Conservation (phyloP, 768 basidiomycete species). For the Termitomyces sp. region DNA sequence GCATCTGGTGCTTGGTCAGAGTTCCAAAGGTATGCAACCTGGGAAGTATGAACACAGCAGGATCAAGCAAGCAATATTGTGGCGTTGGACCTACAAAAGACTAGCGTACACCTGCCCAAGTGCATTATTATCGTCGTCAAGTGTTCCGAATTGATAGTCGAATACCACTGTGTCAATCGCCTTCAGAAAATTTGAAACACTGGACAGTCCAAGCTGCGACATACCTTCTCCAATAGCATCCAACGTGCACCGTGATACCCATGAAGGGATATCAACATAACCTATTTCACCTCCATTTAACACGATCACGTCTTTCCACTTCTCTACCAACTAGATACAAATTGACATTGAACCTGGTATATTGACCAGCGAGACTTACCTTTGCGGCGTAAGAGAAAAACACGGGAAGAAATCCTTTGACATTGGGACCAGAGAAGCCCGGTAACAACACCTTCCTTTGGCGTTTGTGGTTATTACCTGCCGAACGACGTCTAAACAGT, state of each 20-base stretch:
- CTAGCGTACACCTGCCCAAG: conserved; percentile 33
- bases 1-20: not conserved
- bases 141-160: conserved; percentile 39
- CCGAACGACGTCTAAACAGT: not conserved
- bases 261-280: conserved; percentile 28
- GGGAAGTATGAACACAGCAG: not conserved
- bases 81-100: not conserved
- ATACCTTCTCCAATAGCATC: conserved; percentile 47
- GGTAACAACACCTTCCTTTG: conserved; percentile 41
- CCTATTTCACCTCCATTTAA: conserved; percentile 20
- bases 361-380: conserved; percentile 7
- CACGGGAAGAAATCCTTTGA: conserved; percentile 31
- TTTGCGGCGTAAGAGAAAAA: conserved; percentile 31
- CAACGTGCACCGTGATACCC: conserved; percentile 39
- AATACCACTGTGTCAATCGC: conserved; percentile 32
- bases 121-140: conserved; percentile 29
- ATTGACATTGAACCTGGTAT: not conserved
- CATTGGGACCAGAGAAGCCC: conserved; percentile 36
- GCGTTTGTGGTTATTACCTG: conserved; percentile 36
- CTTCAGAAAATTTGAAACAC: not conserved
- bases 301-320: conserved; percentile 33
- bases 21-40: not conserved
- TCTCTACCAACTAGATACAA: conserved; percentile 23
- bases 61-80: not conserved
- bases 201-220: not conserved